Evolutionary conservation across 441 rosid genomes (phyloP), one percentile per base, ranked within the genome.

Genomic region (Syzygium malaccense): DNA sequence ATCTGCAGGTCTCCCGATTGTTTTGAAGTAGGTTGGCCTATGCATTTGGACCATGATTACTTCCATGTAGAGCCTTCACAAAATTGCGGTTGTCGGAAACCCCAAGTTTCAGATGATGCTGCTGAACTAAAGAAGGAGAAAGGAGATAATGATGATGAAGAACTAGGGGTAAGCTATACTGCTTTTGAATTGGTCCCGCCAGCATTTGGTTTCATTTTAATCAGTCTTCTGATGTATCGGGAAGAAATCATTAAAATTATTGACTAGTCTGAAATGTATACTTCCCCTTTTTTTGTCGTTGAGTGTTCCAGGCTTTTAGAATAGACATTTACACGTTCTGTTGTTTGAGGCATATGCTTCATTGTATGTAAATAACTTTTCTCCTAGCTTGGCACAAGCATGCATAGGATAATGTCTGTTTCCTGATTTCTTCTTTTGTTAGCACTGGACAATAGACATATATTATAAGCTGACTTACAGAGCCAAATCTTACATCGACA

Each of bases 1-100:
- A 91, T 90, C 85, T 91, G 89, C 95, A 98, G 99, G 99, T 97
- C 99, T 91, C 94, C 91, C 83, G 95, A 94, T 89, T 98, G 99
- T 93, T 97, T 98, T 85, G 94, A 96, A 91, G 88, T 98, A 88
- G 97, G 99, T 87, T 98, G 99, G 99, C 99, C 99, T 26, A 94
- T 98, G 98, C 94, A 93, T 90, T 86, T 66, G 87, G 93, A 94
- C 60, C 98, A 97, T 88, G 96, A 97, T 88, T 98, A 96, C 93
- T 98, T 98, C 92, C 90, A 53, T 88, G 83, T 90, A 56, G 9
- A 87, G 58, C 86, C 94, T 56, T 84, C 90, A 91, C 88, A 91
- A 55, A 91, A 92, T 89, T 17, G 13, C 79, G 91, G 94, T 88
- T 86, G 20, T 85, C 85, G 89, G 88, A 93, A 89, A 86, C 87